These are phyloP conservation scores for Austroboletus novae-zelandiae DNA, from an alignment of 1,284 basidiomycete genomes.

Conservation along the genomic window DNA sequence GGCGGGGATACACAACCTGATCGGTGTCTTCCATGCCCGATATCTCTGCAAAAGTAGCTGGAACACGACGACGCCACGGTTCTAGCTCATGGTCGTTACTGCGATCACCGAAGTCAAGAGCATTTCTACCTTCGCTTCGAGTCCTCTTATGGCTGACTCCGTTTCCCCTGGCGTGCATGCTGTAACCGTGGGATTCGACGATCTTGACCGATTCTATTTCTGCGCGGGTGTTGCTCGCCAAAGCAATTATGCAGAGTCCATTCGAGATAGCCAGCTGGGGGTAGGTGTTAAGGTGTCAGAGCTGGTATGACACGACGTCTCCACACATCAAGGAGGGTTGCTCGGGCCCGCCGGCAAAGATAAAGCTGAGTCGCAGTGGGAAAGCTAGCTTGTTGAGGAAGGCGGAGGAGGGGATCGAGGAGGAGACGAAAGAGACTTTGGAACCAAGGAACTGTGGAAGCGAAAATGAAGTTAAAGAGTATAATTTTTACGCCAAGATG, in stretches of 20 bases:
- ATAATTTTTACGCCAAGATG: background rate
- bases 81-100: conserved; percentile 7
- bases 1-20: conserved; percentile 29
- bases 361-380: conserved; percentile 29
- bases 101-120: conserved; percentile 29
- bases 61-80: conserved; percentile 16
- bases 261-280: conserved; percentile 29
- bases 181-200: conserved; percentile 22
- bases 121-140: no score
- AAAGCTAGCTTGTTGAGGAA: conserved; percentile 11
- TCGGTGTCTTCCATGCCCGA: conserved; percentile 19
- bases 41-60: conserved; percentile 20
- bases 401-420: conserved; percentile 18
- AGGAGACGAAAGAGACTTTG: conserved; percentile 27
- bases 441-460: conserved; percentile 39
- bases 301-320: conserved; percentile 55
- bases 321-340: conserved; percentile 73
- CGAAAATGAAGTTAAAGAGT: conserved; percentile 8
- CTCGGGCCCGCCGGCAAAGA: conserved; percentile 69
- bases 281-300: conserved; percentile 17
- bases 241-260: conserved; percentile 24
- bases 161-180: conserved; percentile 23
- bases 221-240: conserved; percentile 15
- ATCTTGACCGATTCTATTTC: background rate
- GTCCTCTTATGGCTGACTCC: no score